phyloP scores from a whole-genome alignment of 805 yeast genomes.

The Pichia nakasei region DNA sequence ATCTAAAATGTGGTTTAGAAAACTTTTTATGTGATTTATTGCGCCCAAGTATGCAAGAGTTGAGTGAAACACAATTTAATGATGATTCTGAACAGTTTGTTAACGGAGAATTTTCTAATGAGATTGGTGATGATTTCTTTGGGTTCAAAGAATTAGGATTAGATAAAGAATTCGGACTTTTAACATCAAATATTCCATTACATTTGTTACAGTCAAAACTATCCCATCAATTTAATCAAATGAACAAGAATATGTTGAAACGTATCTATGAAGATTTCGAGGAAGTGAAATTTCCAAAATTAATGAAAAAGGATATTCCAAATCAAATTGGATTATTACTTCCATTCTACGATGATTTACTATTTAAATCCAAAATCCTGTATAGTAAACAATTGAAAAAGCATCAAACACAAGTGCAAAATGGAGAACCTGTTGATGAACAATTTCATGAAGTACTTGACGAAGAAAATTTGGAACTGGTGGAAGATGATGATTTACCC shows the following conservation, averaged over 20 bases:
- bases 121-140: slow-evolving; percentile 94
- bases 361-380: slow-evolving; percentile 33
- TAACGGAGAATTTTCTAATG: slow-evolving; percentile 90
- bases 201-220: slow-evolving; percentile 76
- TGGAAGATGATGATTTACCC: slow-evolving; percentile 83
- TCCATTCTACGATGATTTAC: slow-evolving; percentile 40
- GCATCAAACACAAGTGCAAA: slow-evolving; percentile 22
- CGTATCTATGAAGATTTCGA: slow-evolving; percentile 59
- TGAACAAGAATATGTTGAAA: slow-evolving; percentile 36
- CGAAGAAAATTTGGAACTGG: slow-evolving; percentile 39
- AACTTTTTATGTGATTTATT: slow-evolving; percentile 68
- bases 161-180: slow-evolving; percentile 81
- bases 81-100: slow-evolving; percentile 92
- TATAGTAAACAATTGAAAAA: slow-evolving; percentile 37
- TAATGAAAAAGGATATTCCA: slow-evolving; percentile 44
- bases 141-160: slow-evolving; percentile 92
- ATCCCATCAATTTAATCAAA: slow-evolving; percentile 45
- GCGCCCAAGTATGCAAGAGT: slow-evolving; percentile 68
- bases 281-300: slow-evolving; percentile 41
- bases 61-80: slow-evolving; percentile 65
- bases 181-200: slow-evolving; percentile 80
- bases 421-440: slow-evolving; percentile 12
- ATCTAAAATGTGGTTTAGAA: slow-evolving; percentile 58
- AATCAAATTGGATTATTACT: slow-evolving; percentile 49
- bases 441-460: slow-evolving; percentile 19